A percentile compares a stretch with the other conserved stretches of the same genome.
Evolutionary conservation across 164 flowering plant genomes (phyloP).

Genomic region (Kalanchoe fedtschenkoi): DNA sequence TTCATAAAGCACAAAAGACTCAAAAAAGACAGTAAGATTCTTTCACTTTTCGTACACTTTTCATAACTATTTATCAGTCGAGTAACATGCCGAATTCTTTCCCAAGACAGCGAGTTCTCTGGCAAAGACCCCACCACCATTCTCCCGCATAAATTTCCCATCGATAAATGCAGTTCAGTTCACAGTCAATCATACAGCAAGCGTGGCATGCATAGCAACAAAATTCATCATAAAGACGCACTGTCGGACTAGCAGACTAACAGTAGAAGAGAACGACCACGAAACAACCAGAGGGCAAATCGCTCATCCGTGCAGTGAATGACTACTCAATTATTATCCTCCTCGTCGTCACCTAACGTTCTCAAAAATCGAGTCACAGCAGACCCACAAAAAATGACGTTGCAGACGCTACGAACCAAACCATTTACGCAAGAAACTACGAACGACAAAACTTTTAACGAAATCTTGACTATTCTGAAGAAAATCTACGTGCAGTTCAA

Average conservation of each 20-base stretch:
- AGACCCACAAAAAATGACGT: background rate
- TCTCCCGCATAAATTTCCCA: background rate
- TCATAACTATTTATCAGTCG: no score
- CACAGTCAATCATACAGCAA: background rate
- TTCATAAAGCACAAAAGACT: background rate
- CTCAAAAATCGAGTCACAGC: background rate
- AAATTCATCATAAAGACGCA: background rate
- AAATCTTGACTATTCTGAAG: background rate
- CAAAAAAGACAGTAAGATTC: background rate
- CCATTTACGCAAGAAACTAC: background rate
- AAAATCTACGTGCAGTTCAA: conserved; percentile 2
- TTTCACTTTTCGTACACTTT: no score
- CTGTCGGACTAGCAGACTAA: background rate
- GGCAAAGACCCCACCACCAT: no score
- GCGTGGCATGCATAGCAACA: background rate
- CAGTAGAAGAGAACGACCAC: background rate
- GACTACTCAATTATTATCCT: background rate
- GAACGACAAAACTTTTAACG: background rate
- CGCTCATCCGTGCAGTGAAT: no score
- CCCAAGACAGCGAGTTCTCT: no score
- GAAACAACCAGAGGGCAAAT: background rate
- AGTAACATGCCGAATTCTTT: no score
- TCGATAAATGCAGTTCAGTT: background rate
- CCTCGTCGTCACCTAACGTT: background rate
- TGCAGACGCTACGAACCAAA: background rate